Evolutionary conservation across 1,284 basidiomycete species (phyloP).

Genomic region (Inonotus obliquus): DNA sequence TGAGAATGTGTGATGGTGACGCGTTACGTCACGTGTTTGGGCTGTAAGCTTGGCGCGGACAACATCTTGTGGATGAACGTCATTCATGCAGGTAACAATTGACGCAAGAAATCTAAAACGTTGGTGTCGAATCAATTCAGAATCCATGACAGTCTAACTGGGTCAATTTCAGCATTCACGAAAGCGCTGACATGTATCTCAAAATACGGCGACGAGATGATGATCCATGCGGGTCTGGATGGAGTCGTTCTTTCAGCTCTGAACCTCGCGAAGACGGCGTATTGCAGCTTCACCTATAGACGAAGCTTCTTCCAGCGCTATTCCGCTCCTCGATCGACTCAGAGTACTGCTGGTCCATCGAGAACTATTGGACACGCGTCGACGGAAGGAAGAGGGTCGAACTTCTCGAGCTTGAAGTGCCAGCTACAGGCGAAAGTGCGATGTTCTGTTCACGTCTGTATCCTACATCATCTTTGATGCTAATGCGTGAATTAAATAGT

Average conservation of each 20-base stretch:
- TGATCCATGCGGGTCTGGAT: slow-evolving; percentile 58
- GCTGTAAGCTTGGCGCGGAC: neutral
- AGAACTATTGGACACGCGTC: slow-evolving; percentile 18
- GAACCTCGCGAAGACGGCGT: slow-evolving; percentile 75
- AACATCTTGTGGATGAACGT: neutral
- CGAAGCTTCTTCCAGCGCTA: slow-evolving; percentile 68
- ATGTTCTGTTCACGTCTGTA: neutral
- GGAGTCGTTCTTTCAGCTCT: slow-evolving; percentile 62
- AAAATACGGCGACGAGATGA: slow-evolving; percentile 74
- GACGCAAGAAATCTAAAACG: slow-evolving; percentile 44
- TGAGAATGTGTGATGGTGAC: neutral
- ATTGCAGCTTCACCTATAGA: slow-evolving; percentile 70
- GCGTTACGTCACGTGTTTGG: slow-evolving; percentile 5
- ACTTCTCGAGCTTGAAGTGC: slow-evolving; percentile 38
- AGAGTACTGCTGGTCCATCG: slow-evolving; percentile 21
- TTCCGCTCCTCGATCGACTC: slow-evolving; percentile 32
- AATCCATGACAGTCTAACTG: slow-evolving; percentile 2
- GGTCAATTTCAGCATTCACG: slow-evolving; percentile 52
- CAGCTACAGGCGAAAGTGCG: slow-evolving; percentile 65
- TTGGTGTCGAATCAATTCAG: slow-evolving; percentile 26
- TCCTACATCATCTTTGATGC: neutral
- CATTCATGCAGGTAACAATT: slow-evolving; percentile 43
- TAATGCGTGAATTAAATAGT: slow-evolving; percentile 34
- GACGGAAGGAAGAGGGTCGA: neutral
- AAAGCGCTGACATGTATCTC: slow-evolving; percentile 69